Base-by-base conservation (phyloP, 441 rosid species). In the Erodium moschatum region DNA sequence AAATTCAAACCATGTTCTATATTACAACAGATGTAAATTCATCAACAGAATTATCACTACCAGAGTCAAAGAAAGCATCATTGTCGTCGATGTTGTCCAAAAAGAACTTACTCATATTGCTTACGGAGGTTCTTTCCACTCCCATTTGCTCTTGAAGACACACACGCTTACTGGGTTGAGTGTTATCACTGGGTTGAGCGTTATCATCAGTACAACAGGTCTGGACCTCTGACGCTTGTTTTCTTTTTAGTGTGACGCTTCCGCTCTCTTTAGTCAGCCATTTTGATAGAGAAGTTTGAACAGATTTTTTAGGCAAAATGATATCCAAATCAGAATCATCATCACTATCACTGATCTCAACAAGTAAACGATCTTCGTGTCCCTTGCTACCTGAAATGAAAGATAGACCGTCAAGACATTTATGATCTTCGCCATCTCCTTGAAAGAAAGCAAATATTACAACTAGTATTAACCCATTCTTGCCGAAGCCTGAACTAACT, bases 331-430 rank as follows among this genome's bases (percentile, higher is more conserved):
- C 24, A 19, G 63, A 56, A 56, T 56, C 63, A 19, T 19, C 24
- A 19, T 56, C 63, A 56, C 63, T 56, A 56, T 56, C 63, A 56
- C 29, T 56, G 63, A 56, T 56, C 13, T 56, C 63, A 6, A 56
- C 4, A 9, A 19, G 7, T 19, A 56, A 27, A 56, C 11, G 27
- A 56, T 19, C 6, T 38, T 38, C 42, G 9, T 38, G 42, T 10
- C 42, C 42, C 42, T 38, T 56, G 11, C 29, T 9, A 56, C 63
- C 63, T 56, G 63, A 56, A 56, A 56, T 56, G 63, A 56, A 56
- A 56, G 63, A 9, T 9, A 56, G 63, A 7, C 18, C 19, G 63
- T 56, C 21, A 56, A 56, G 21, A 56, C 42, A 38, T 38, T 5
- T 38, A 38, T 38, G 42, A 38, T 38, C 42, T 5, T 38, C 42